Percentiles rank a stretch among this genome's conserved stretches.
These are phyloP conservation scores for Syncephalastrum racemosum DNA, from an alignment of 371 early-diverging fungal genomes.

Conservation along the genomic window DNA sequence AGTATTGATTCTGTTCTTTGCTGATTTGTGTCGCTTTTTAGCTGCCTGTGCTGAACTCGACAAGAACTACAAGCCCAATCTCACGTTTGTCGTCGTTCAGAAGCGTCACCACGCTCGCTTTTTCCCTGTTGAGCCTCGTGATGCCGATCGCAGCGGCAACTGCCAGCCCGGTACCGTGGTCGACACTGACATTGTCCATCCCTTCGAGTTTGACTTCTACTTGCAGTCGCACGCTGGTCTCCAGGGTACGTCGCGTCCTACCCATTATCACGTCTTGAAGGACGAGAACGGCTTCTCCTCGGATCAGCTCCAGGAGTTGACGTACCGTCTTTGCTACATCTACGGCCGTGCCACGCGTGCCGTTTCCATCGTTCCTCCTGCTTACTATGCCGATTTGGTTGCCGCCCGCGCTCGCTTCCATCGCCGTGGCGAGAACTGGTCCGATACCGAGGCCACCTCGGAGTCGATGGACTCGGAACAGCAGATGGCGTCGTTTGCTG, in stretches of 20 bases:
- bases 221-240: conserved; percentile 84
- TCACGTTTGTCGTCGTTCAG: conserved; percentile 91
- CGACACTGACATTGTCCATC: conserved; percentile 79
- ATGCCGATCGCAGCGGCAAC: conserved; percentile 30
- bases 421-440: conserved; percentile 40
- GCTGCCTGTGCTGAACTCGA: conserved; percentile 73
- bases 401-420: conserved; percentile 81
- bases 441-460: conserved; percentile 28
- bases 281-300: conserved; percentile 81
- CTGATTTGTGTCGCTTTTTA: not conserved
- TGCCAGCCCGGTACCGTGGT: conserved; percentile 84
- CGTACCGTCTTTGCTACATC: conserved; percentile 85
- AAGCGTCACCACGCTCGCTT: conserved; percentile 95
- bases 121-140: conserved; percentile 68
- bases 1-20: conserved; percentile 33
- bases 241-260: conserved; percentile 88
- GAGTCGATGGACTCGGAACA: conserved; percentile 28
- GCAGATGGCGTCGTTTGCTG: conserved; percentile 30
- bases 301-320: conserved; percentile 74
- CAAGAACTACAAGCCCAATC: conserved; percentile 67
- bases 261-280: conserved; percentile 79
- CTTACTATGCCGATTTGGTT: conserved; percentile 88
- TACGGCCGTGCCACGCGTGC: conserved; percentile 80
- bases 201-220: conserved; percentile 71
- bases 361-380: conserved; percentile 79